phyloP scores from a whole-genome alignment of 805 yeast genomes.

The Yarrowia sp. region DNA sequence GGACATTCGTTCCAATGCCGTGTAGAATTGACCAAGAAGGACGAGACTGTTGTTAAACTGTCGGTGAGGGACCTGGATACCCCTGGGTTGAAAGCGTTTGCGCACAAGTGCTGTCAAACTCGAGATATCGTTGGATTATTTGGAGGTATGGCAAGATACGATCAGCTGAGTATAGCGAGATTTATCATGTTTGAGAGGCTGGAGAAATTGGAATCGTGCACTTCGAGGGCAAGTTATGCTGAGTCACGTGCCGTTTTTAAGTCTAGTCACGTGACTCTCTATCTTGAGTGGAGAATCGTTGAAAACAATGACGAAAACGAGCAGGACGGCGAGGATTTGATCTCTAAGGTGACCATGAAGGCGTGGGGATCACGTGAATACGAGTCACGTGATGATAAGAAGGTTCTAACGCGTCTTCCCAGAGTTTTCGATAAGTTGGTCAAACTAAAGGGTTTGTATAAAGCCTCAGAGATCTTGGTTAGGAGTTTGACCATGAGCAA shows the following conservation, averaged over 20 bases:
- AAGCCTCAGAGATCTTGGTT: neutral
- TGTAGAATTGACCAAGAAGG: neutral
- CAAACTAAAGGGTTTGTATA: neutral
- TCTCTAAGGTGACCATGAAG: neutral
- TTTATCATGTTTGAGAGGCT: neutral
- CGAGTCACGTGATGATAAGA: neutral
- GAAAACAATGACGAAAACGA: neutral
- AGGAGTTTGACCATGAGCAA: neutral
- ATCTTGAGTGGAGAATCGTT: neutral
- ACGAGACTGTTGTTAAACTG: neutral
- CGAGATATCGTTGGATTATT: conserved; percentile 1
- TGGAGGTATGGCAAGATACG: conserved; percentile 1
- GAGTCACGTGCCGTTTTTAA: neutral
- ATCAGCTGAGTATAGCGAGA: neutral
- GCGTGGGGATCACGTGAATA: conserved; percentile 3
- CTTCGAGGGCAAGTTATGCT: neutral
- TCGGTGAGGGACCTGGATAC: neutral
- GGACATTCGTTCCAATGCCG: conserved; percentile 3
- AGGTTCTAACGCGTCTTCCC: neutral
- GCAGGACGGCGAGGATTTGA: neutral
- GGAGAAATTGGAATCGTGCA: neutral
- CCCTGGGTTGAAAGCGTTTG: neutral
- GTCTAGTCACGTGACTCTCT: neutral
- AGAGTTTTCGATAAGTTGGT: conserved; percentile 1
- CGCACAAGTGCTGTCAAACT: neutral